These are phyloP conservation scores for Thelephora terrestris DNA, from an alignment of 1,284 basidiomycete genomes.

Conservation along the genomic window DNA sequence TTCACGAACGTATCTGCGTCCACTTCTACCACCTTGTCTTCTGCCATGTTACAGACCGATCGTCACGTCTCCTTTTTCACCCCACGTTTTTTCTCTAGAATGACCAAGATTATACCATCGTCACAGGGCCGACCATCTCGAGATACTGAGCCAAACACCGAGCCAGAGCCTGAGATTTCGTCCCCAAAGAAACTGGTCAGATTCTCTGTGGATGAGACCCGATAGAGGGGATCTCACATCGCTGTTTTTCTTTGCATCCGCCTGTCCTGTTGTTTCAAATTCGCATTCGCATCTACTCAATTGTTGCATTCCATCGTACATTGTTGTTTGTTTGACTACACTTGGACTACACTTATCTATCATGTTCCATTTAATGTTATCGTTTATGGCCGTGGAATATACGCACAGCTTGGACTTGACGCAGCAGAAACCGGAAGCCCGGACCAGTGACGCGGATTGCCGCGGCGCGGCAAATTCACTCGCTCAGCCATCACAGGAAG, in stretches of 20 bases:
- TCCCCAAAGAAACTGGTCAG: conserved; percentile 25
- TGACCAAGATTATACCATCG: conserved; percentile 37
- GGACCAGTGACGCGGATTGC: not conserved
- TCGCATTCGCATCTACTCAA: too few species aligned
- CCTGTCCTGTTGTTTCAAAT: too few species aligned
- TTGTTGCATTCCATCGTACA: too few species aligned
- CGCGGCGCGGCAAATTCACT: not conserved
- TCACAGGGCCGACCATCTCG: conserved; percentile 10
- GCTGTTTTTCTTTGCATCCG: too few species aligned
- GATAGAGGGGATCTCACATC: too few species aligned
- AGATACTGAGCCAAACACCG: conserved; percentile 14
- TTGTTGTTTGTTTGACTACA: not conserved
- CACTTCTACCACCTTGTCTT: conserved; percentile 31
- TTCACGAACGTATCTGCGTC: conserved; percentile 35
- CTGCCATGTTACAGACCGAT: conserved; percentile 26
- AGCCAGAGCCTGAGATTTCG: conserved; percentile 15
- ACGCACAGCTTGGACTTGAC: too few species aligned
- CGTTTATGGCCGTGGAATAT: too few species aligned
- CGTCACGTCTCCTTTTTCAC: conserved; percentile 28
- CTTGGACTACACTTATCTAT: not conserved
- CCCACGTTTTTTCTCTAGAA: conserved; percentile 26
- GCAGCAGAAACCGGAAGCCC: not conserved
- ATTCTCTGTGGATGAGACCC: not conserved
- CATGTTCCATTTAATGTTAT: not conserved
- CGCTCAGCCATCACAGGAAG: not conserved